A percentile compares a stretch with the other conserved stretches of the same genome.
phyloP scores from a whole-genome alignment of 495 filamentous ascomycete genomes.

The Tuber borchii region DNA sequence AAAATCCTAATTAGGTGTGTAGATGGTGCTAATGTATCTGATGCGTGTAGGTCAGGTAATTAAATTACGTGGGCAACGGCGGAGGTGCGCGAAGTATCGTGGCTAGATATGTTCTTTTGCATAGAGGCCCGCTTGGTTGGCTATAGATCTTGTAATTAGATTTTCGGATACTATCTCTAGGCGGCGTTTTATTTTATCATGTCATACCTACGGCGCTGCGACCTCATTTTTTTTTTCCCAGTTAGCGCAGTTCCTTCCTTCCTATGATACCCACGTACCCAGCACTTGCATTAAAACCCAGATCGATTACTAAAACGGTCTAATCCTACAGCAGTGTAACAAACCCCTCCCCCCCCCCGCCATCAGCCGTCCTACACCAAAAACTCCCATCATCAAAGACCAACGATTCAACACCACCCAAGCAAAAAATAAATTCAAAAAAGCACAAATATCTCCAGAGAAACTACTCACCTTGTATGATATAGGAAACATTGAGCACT shows the following conservation, averaged over 20 bases:
- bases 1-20: neutral
- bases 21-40: neutral
- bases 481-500: neutral
- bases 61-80: neutral
- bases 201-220: neutral
- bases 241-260: neutral
- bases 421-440: too few species aligned
- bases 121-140: neutral
- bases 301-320: neutral
- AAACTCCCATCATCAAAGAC: neutral
- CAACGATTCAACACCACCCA: neutral
- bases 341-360: neutral
- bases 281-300: neutral
- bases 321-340: neutral
- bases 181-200: neutral
- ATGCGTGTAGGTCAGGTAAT: neutral
- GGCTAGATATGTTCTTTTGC: neutral
- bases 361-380: neutral
- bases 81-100: neutral
- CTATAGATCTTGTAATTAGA: neutral
- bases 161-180: neutral
- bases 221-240: neutral
- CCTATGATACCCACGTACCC: neutral
- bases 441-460: neutral
- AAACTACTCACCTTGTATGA: neutral